Conservation (phyloP, 2,329 filamentous ascomycete species). For the Penicillium sp. region DNA sequence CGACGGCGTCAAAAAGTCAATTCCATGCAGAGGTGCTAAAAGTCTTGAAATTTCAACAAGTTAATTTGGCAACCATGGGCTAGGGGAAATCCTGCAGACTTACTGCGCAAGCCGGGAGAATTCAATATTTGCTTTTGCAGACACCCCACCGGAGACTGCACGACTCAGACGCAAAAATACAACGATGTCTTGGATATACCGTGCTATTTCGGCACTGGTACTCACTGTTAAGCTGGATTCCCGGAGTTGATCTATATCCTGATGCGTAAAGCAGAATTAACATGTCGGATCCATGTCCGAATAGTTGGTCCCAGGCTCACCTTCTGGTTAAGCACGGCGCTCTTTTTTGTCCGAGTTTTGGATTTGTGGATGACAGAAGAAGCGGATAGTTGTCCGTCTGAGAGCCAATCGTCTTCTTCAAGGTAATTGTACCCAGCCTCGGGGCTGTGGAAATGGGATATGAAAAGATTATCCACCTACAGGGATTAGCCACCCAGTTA, state of each 20-base stretch:
- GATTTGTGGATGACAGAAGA: conserved; percentile 41
- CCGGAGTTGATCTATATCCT: conserved; percentile 60
- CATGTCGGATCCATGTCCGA: background rate
- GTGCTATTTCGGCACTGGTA: conserved; percentile 73
- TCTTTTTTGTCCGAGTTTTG: conserved; percentile 17
- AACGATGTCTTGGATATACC: conserved; percentile 85
- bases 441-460: conserved; percentile 80
- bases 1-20: conserved; percentile 81
- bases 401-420: conserved; percentile 58
- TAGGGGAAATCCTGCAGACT: background rate
- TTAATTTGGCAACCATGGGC: background rate
- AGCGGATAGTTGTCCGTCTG: conserved; percentile 36
- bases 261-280: conserved; percentile 1
- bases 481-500: background rate
- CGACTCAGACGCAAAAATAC: conserved; percentile 87
- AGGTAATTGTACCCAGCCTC: conserved; percentile 73
- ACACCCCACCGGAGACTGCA: conserved; percentile 76
- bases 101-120: conserved; percentile 68
- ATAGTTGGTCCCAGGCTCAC: conserved; percentile 17
- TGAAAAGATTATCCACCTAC: conserved; percentile 78
- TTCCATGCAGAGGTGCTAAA: conserved; percentile 77
- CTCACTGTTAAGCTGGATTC: conserved; percentile 60
- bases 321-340: conserved; percentile 23
- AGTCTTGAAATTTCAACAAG: conserved; percentile 20
- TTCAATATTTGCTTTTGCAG: conserved; percentile 76